Base-by-base conservation (phyloP, 192 early-diverging fungal genomes). In the Lobulomyces angularis region DNA sequence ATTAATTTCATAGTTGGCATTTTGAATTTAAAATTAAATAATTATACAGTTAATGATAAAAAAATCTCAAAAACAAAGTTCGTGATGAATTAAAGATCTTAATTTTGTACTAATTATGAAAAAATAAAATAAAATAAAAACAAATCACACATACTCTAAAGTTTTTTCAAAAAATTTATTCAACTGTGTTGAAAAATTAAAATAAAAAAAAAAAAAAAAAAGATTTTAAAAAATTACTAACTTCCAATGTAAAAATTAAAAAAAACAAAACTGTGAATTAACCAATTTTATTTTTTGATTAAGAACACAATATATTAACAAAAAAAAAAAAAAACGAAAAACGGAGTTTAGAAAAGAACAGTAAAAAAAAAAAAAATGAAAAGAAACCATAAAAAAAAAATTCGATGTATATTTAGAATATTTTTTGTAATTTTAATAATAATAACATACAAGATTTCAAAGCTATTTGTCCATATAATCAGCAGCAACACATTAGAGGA, bases 151-250 rank as follows among this genome's bases (percentile, higher is more conserved):
- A n/a, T n/a, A n/a, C n/a, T n/a, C n/a, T n/a, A n/a, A n/a, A n/a
- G n/a, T 5, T 11, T 8, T 37, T 14, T 14, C 8, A 20, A 6
- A 37, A 14, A 20, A 37, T 20, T 11, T 22, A 52, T 85, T 9
- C 57, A 64, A 1, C 66, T 82, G 35, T 59, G 86, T 18, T 83
- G 86, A 23, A 56, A 61, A 22, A 83, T 86, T 41, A 82, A 82
- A 30, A 60, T 86, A 0, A 73, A 76, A 22, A 41, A 51, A 20
- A 80, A 79, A 4, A 82, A 80, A 36, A 22, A 56, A 16, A 56
- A 68, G 6, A 80, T 88, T 41, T 74, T 86, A 45, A 34, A 56
- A 23, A 60, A 69, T 78, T 67, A 50, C 51, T 0, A 46, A 25
- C 22, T 62, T 61, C 1, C 53, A 45, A 45, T 56, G 14, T 44